Evolutionary conservation across 1,139 yeast genomes (phyloP).

Genomic region (Yamadazyma atlantica): DNA sequence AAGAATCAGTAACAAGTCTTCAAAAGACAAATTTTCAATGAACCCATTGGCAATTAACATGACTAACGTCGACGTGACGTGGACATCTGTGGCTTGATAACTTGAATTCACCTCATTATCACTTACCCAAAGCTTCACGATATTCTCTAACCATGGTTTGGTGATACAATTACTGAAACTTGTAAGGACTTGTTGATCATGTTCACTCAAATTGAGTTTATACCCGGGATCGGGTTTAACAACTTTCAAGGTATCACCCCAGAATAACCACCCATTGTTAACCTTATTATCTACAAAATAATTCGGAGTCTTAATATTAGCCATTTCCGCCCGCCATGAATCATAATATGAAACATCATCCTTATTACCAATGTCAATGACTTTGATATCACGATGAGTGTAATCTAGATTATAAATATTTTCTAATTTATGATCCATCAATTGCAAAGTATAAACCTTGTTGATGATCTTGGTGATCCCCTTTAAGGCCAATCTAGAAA

Average conservation of each 20-base stretch:
- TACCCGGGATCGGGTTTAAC: constrained; percentile 26
- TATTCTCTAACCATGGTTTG: constrained; percentile 56
- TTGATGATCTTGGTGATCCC: constrained; percentile 60
- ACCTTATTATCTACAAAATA: constrained; percentile 60
- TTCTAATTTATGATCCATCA: constrained; percentile 50
- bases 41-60: constrained; percentile 45
- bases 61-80: constrained; percentile 47
- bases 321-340: constrained; percentile 54
- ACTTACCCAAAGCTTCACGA: constrained; percentile 57
- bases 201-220: constrained; percentile 23
- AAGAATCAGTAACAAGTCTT: constrained; percentile 52
- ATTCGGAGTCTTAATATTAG: constrained; percentile 45
- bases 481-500: constrained; percentile 62
- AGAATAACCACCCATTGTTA: constrained; percentile 72
- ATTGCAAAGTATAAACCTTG: constrained; percentile 52
- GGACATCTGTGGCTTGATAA: constrained; percentile 63
- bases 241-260: constrained; percentile 64
- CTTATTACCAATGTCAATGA: constrained; percentile 41
- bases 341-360: constrained; percentile 36
- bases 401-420: constrained; percentile 46
- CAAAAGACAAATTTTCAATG: constrained; percentile 30
- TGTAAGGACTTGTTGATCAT: constrained; percentile 41
- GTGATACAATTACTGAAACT: constrained; percentile 48
- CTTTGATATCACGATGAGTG: constrained; percentile 35
- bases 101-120: constrained; percentile 64